Conservation (phyloP, 805 yeast species). For the Yarrowia divulgata region DNA sequence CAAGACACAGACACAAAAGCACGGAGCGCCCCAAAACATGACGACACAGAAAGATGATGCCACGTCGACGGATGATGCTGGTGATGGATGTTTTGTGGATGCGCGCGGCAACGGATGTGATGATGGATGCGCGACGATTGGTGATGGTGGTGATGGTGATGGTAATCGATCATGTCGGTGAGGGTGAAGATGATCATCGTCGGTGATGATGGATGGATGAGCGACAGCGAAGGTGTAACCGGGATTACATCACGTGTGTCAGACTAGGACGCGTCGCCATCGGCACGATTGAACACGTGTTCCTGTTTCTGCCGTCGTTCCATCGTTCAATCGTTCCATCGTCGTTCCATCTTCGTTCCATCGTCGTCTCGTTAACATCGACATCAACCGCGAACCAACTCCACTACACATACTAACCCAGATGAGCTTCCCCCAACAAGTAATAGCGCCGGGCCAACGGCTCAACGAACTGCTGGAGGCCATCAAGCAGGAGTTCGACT, state of each 20-base stretch:
- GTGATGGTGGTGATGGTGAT: background rate
- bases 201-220: background rate
- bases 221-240: background rate
- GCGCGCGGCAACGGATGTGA: background rate
- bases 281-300: background rate
- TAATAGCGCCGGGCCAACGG: constrained; percentile 48
- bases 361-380: too few species aligned
- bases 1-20: background rate
- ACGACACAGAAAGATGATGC: background rate
- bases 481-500: constrained; percentile 88
- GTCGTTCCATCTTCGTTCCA: too few species aligned
- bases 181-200: background rate
- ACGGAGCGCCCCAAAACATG: too few species aligned
- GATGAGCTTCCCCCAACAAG: constrained; percentile 40
- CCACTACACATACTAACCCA: constrained; percentile 10
- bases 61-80: constrained; percentile 1
- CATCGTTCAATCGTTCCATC: too few species aligned
- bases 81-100: background rate
- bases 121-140: background rate
- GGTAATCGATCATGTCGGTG: background rate
- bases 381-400: too few species aligned
- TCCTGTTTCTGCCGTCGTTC: background rate
- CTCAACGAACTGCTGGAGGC: constrained; percentile 87
- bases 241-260: background rate
- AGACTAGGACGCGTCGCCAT: background rate